Evolutionary conservation across 306 rosid genomes (phyloP).

Genomic region (Casuarina equisetifolia): DNA sequence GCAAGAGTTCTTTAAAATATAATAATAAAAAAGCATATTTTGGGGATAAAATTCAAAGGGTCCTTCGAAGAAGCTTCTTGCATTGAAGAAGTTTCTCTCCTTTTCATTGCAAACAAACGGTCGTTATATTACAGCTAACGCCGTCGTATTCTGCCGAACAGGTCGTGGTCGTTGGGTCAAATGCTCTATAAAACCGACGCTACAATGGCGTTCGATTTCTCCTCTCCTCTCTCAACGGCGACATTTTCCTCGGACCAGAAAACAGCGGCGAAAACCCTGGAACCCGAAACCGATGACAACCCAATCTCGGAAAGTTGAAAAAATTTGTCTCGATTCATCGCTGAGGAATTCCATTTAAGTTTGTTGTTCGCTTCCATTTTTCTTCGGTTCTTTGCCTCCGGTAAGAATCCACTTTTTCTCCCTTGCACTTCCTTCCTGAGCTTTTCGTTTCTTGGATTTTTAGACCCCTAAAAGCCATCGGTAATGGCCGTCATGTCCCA

Average conservation of each 20-base stretch:
- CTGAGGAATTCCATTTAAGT: constrained; percentile 44
- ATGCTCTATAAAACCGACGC: constrained; percentile 39
- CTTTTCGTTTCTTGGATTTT: constrained; percentile 41
- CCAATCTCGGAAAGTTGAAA: constrained; percentile 28
- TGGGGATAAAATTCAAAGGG: no score
- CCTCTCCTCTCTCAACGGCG: not conserved
- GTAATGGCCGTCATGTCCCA: not conserved
- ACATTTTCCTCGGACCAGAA: constrained; percentile 33
- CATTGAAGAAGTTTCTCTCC: not conserved
- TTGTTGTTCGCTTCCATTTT: constrained; percentile 24
- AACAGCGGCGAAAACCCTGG: constrained; percentile 41
- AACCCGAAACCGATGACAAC: constrained; percentile 10
- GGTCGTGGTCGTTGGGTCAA: constrained; percentile 26
- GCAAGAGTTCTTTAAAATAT: no score
- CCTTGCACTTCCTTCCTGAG: constrained; percentile 16
- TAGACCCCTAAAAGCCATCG: not conserved
- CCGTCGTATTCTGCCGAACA: not conserved
- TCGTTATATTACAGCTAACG: constrained; percentile 9
- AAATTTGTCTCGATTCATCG: constrained; percentile 29
- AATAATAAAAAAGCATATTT: no score
- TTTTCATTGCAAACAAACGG: constrained; percentile 13
- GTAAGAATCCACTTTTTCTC: constrained; percentile 73
- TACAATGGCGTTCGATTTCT: constrained; percentile 26
- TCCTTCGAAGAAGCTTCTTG: not conserved
- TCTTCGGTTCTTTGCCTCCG: constrained; percentile 59